Conservation (phyloP, 768 basidiomycete species). For the Hydnomerulius pinastri region DNA sequence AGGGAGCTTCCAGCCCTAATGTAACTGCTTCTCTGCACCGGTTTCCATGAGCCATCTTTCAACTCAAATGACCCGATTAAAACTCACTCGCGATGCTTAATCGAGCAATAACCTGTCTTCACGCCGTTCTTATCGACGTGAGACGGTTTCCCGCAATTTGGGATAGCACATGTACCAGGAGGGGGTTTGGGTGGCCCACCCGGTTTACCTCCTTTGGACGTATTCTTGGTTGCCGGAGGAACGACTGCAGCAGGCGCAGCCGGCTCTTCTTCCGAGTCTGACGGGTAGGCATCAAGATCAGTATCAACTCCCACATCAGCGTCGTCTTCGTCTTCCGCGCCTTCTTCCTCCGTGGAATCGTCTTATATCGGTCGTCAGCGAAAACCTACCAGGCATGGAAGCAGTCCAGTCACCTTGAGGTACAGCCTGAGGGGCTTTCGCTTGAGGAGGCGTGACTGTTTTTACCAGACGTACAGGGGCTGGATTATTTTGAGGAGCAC, state of each 20-base stretch:
- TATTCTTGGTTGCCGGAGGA: slow-evolving; percentile 8
- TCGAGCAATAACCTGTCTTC: slow-evolving; percentile 57
- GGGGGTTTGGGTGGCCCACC: slow-evolving; percentile 1
- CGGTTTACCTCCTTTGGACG: slow-evolving; percentile 14
- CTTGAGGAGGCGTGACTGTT: slow-evolving; percentile 14
- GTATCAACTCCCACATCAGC: slow-evolving; percentile 22
- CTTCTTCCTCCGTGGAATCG: slow-evolving; percentile 25
- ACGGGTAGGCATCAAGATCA: slow-evolving; percentile 34
- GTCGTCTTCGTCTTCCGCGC: slow-evolving; percentile 28
- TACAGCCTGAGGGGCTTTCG: slow-evolving; percentile 9
- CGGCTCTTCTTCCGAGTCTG: slow-evolving; percentile 29
- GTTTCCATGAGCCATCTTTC: slow-evolving; percentile 11
- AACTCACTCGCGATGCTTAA: slow-evolving; percentile 65
- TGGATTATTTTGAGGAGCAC: slow-evolving; percentile 5
- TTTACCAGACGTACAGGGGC: slow-evolving; percentile 8
- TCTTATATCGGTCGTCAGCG: slow-evolving; percentile 16
- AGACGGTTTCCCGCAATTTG: slow-evolving; percentile 57
- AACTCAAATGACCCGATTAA: background rate
- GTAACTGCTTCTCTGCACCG: slow-evolving; percentile 56
- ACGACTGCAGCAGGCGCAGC: slow-evolving; percentile 8
- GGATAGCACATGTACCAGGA: slow-evolving; percentile 52
- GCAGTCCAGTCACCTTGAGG: slow-evolving; percentile 23
- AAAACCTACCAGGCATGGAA: slow-evolving; percentile 7
- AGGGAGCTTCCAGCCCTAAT: slow-evolving; percentile 50
- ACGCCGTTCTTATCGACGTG: slow-evolving; percentile 55